A percentile compares a stretch with the other conserved stretches of the same genome.
Conservation (phyloP, 2,329 filamentous ascomycete genomes). For the Arthroderma uncinatum region DNA sequence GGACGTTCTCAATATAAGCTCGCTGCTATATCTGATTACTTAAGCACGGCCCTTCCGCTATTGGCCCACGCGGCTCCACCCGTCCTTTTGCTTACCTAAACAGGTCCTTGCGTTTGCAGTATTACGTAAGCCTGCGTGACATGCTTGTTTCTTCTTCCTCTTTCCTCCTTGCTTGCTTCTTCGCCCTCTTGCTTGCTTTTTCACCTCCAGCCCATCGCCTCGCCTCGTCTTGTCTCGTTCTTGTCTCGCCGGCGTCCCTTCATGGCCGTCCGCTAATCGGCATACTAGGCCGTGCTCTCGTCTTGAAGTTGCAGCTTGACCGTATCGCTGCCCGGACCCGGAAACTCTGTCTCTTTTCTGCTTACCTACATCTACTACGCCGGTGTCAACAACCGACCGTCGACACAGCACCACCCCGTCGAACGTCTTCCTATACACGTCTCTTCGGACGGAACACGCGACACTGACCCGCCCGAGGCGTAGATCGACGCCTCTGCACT, state of each 20-base stretch:
- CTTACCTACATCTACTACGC: not conserved
- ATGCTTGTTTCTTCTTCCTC: slow-evolving; percentile 2
- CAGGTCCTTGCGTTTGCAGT: not conserved
- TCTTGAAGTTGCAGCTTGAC: not conserved
- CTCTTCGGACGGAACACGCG: not conserved
- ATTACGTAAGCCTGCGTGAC: not conserved
- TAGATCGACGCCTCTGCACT: not conserved
- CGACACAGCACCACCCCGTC: not conserved
- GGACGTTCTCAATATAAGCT: too few species aligned
- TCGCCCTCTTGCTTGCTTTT: not conserved
- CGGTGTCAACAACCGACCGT: not conserved
- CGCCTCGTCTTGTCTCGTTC: not conserved
- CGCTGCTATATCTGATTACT: not conserved
- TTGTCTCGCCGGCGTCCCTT: too few species aligned
- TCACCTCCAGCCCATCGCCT: slow-evolving; percentile 1
- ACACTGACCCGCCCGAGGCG: not conserved
- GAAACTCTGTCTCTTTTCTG: not conserved
- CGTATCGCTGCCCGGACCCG: not conserved
- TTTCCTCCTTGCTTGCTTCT: not conserved
- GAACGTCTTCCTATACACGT: not conserved
- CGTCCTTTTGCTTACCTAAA: not conserved
- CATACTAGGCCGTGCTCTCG: not conserved
- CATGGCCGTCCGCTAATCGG: slow-evolving; percentile 4
- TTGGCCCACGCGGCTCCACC: not conserved
- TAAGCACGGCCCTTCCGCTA: not conserved